phyloP scores from a whole-genome alignment of 129 eudicot genomes.

The Centrapalus pauciflorus region DNA sequence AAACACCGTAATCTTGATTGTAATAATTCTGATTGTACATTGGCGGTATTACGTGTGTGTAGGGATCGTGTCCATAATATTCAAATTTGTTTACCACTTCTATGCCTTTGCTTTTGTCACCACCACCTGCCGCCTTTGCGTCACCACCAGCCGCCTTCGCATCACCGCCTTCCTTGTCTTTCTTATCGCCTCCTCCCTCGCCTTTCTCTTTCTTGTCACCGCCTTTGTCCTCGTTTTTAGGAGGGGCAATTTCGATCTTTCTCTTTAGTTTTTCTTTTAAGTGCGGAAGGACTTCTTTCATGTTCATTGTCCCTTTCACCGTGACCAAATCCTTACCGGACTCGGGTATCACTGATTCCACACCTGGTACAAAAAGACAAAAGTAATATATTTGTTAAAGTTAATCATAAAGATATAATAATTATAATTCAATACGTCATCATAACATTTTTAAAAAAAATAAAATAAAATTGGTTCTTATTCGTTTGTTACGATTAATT shows the following conservation, averaged over 20 bases:
- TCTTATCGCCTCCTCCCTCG: constrained; percentile 30
- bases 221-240: constrained; percentile 43
- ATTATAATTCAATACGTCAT: constrained; percentile 7
- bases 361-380: constrained; percentile 35
- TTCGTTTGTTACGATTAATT: neutral
- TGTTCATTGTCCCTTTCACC: constrained; percentile 52
- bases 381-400: neutral
- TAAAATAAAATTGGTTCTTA: neutral
- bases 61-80: constrained; percentile 31
- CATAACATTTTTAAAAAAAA: neutral
- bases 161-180: constrained; percentile 17
- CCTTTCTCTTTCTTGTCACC: constrained; percentile 27
- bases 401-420: neutral
- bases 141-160: constrained; percentile 20
- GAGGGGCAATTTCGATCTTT: constrained; percentile 41
- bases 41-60: constrained; percentile 33
- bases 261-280: constrained; percentile 46
- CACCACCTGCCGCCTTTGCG: constrained; percentile 19
- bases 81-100: constrained; percentile 53
- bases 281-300: constrained; percentile 41
- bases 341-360: constrained; percentile 36
- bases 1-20: constrained; percentile 47
- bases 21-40: constrained; percentile 32
- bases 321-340: constrained; percentile 41
- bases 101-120: constrained; percentile 21